Conservation (phyloP, 805 yeast species). For the Ogataea polymorpha region DNA sequence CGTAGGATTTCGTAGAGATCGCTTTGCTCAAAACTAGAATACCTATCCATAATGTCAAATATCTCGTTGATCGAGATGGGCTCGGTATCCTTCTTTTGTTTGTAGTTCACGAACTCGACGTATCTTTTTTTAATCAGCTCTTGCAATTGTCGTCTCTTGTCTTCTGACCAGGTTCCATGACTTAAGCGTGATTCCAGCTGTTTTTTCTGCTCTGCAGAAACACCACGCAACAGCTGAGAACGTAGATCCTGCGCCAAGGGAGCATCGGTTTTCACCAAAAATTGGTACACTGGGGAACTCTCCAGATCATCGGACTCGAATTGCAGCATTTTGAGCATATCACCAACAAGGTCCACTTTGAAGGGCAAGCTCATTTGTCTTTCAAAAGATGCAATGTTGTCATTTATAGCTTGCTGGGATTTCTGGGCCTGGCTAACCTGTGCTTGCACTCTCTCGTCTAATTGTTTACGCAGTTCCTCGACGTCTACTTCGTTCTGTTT, state of each 20-base stretch:
- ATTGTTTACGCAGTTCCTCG: constrained; percentile 20
- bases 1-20: constrained; percentile 22
- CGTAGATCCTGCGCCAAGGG: constrained; percentile 20
- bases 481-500: constrained; percentile 17
- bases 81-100: constrained; percentile 4
- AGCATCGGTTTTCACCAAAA: constrained; percentile 16
- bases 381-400: constrained; percentile 18
- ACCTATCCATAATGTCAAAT: constrained; percentile 7
- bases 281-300: constrained; percentile 20
- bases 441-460: constrained; percentile 22
- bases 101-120: constrained; percentile 8
- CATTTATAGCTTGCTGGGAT: constrained; percentile 10
- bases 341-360: constrained; percentile 17
- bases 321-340: constrained; percentile 19
- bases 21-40: constrained; percentile 20
- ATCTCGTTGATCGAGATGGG: constrained; percentile 5
- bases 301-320: constrained; percentile 18
- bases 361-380: constrained; percentile 16
- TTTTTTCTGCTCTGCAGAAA: constrained; percentile 5
- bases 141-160: constrained; percentile 1
- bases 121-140: constrained; percentile 4
- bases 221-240: neutral
- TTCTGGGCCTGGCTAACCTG: constrained; percentile 5
- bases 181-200: neutral
- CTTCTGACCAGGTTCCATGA: neutral